Base-by-base conservation (phyloP, 2,329 filamentous ascomycete species). In the Podosphaera xanthii region DNA sequence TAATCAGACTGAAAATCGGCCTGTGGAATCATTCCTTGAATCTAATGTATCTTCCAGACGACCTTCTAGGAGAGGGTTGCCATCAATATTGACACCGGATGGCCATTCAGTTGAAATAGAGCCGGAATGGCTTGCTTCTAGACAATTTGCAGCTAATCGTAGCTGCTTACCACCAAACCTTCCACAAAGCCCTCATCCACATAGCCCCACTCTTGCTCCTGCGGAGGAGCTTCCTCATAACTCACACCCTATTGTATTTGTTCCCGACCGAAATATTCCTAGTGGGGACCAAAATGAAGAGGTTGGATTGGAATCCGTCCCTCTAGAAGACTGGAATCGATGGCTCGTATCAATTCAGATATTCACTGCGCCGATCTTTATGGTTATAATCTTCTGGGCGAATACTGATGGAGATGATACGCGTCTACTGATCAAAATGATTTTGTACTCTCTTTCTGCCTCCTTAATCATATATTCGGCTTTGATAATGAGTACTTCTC, bases 321-420 rank as follows among this genome's bases (percentile, higher is more conserved):
- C 60, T n/a, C 30, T 42, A 30, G 55, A 60, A 57, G 67, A 82
- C 36, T 97, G 92, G 90, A 94, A 90, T 66, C 80, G 89, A 58
- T 98, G 92, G 91, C 79, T 98, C 2, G 79, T 94, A 10, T 80
- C 83, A 10, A 71, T 92, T 8, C 94, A 98, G 67, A 77, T 92
- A 56, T 89, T 96, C 68, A 87, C 85, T 0, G 88, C 90, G 0
- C 92, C 92, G 0, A 71, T 92, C 31, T 95, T 97, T 70, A 80
- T 90, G 52, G 78, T 86, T 1, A 69, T 88, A 22, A 81, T 95
- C 36, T 70, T 88, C 30, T 94, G 83, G 82, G 82, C 79, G 33
- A 86, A 86, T 65, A 75, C 77, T 59, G 68, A 71, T 46, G 75
- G 84, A 36, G 82, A 85, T 54, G 74, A 70, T 74, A 67, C 71